Evolutionary conservation across 2,329 filamentous ascomycete genomes (phyloP), one percentile per base, ranked within the genome.

Genomic region (Drechslerella dactyloides): DNA sequence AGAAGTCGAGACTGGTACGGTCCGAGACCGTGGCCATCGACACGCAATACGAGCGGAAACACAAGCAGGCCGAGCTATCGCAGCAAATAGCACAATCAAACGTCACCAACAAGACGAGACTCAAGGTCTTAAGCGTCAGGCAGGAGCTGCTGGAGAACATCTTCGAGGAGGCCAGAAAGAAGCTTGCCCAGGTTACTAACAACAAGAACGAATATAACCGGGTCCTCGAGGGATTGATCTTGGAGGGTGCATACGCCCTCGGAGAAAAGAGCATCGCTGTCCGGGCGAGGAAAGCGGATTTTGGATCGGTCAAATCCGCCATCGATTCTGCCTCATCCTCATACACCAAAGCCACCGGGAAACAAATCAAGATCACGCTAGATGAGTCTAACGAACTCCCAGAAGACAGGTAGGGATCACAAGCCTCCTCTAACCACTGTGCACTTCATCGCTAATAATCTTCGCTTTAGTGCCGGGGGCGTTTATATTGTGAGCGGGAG

Each of bases 21-120:
- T 89, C 96, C 82, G 94, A 97, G 83, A 97, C 90, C 60, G 87
- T 91, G 79, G 83, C 91, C 81, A 97, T 99, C 84, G 94, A 99
- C 83, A 84, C 85, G 75, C 84, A 89, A 77, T 99, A 97, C 86
- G 90, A 93, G 83, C 97, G 96, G 87, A 97, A 97, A 84, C 96
- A 96, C 87, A 99, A 97, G 85, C 90, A 96, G 83, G 93, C 94
- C 78, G 87, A 90, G 84, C 96, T 97, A 91, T 93, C 91, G 74
- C 94, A 97, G 85, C 94, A 99, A 84, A 97, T 97, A 83, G 96
- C 93, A 75, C 90, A 90, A 79, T 97, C 93, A 75, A 97, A 93
- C 74, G 89, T 97, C 74, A 86, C 93, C 82, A 99, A 99, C 85
- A 96, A 96, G 85, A 94, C 91, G 68, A 88, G 94, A 73, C 88